phyloP scores from a whole-genome alignment of 2,329 filamentous ascomycete species.

The Aspergillus viridinutans region DNA sequence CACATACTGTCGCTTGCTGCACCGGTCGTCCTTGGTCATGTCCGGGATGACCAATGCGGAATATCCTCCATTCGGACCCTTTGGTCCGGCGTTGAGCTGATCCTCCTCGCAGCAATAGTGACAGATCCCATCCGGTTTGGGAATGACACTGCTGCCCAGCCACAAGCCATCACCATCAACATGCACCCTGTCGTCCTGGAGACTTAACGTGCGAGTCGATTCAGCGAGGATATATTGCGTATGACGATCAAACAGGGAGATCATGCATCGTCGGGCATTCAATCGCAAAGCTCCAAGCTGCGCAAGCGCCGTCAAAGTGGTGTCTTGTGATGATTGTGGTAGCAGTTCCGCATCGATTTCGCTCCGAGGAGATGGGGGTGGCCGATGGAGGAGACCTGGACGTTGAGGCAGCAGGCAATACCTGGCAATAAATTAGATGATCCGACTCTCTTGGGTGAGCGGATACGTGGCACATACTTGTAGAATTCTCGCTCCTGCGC shows the following conservation, averaged over 20 bases:
- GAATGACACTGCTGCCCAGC: slow-evolving; percentile 28
- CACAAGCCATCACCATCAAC: slow-evolving; percentile 21
- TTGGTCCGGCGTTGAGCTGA: background rate
- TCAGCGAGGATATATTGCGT: slow-evolving; percentile 52
- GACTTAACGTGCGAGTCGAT: slow-evolving; percentile 41
- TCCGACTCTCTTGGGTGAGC: slow-evolving; percentile 1
- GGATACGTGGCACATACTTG: slow-evolving; percentile 8
- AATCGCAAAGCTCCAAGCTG: slow-evolving; percentile 47
- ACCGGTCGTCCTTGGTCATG: slow-evolving; percentile 27
- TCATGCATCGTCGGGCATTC: slow-evolving; percentile 40
- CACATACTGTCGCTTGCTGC: slow-evolving; percentile 25
- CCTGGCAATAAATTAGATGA: slow-evolving; percentile 16
- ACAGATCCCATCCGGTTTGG: slow-evolving; percentile 26
- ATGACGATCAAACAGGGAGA: slow-evolving; percentile 50
- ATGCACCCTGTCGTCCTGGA: slow-evolving; percentile 23
- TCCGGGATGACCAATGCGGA: slow-evolving; percentile 28
- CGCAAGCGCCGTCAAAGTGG: slow-evolving; percentile 47
- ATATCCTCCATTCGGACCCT: background rate
- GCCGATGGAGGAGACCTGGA: slow-evolving; percentile 12
- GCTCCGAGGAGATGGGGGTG: slow-evolving; percentile 6
- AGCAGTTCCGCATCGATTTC: background rate
- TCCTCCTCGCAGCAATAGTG: slow-evolving; percentile 15
- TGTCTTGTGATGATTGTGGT: slow-evolving; percentile 27
- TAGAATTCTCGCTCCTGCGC: slow-evolving; percentile 22
- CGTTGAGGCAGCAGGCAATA: slow-evolving; percentile 16